Evolutionary conservation across 805 yeast genomes (phyloP).

Genomic region (Candida silvicultrix): DNA sequence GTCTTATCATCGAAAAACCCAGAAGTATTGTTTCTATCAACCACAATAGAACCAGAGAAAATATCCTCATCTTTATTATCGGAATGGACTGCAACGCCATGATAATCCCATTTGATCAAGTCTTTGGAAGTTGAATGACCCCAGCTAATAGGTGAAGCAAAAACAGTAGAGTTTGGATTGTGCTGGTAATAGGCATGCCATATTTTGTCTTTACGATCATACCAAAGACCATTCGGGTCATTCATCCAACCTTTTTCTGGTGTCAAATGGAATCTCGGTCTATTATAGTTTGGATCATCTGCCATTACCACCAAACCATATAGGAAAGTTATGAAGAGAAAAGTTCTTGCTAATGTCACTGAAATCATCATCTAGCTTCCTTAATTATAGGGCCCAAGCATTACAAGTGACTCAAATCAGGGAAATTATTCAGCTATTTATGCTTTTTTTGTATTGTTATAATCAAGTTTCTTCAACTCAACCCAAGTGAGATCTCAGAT

Average conservation of each 20-base stretch:
- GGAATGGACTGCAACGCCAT: conserved; percentile 26
- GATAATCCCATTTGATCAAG: conserved; percentile 27
- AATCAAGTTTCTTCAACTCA: too few species aligned
- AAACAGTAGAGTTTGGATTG: conserved; percentile 27
- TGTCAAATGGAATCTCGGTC: conserved; percentile 23
- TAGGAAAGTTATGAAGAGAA: neutral
- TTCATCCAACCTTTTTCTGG: conserved; percentile 34
- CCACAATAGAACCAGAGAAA: conserved; percentile 30
- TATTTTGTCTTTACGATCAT: conserved; percentile 22
- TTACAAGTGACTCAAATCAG: too few species aligned
- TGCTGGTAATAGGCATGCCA: conserved; percentile 35
- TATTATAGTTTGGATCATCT: neutral
- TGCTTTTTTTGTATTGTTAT: too few species aligned
- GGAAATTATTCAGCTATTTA: too few species aligned
- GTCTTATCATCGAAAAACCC: conserved; percentile 23
- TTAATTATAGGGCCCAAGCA: too few species aligned
- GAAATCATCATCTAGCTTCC: too few species aligned
- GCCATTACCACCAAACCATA: neutral
- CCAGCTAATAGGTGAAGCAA: conserved; percentile 33
- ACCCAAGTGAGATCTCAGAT: too few species aligned
- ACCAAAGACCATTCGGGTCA: conserved; percentile 38
- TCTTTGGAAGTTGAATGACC: conserved; percentile 35
- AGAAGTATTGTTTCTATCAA: conserved; percentile 29
- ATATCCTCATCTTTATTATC: conserved; percentile 24
- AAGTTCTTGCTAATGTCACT: too few species aligned